Base-by-base conservation (phyloP, 1,139 yeast genomes). In the Lizanozyma gosingica region DNA sequence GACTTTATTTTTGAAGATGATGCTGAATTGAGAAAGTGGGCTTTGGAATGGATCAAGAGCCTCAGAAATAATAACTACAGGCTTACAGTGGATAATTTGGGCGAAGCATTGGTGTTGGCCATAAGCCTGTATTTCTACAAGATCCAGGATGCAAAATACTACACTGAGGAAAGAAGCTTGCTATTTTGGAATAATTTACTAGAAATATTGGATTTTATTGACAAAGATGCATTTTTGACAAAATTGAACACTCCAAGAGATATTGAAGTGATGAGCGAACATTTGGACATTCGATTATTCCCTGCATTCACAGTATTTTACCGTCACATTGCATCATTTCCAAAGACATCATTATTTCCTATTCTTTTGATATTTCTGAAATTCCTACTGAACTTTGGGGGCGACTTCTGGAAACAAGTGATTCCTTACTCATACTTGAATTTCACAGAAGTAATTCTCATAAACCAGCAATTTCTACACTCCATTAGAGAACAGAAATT, bases 1-100 rank as follows among this genome's bases (percentile, higher is more conserved):
- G 77, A 63, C 51, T 62, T 77, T 32, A 50, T 76, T 41, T 73
- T 78, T 43, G 79, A 75, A 41, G 85, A 82, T 0, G 56, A 63
- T n/a, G 50, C 54, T 0, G 60, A 56, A 4, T 73, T 74, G 45
- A 61, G 63, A 36, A 45, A 50, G 3, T 80, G 81, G 80, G 72
- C 81, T 2, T 46, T 59, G 41, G 47, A 54, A 9, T 48, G 60
- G 47, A 49, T 67, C 42, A 49, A 55, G 34, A 32, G 41, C 57
- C 15, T 48, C 52, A 39, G 46, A 43, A 17, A 47, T 34, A 34
- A 47, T 35, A 38, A 49, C 11, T 41, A 39, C 18, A n/a, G 37
- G 39, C 15, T 41, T 15, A 38, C 39, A 4, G 48, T 51, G 8
- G 42, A 43, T 2, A 48, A 52, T 3, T 44, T 67, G 2, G 61